phyloP scores from a whole-genome alignment of 192 early-diverging fungal species.

The Rhizoclosmatium sp. region DNA sequence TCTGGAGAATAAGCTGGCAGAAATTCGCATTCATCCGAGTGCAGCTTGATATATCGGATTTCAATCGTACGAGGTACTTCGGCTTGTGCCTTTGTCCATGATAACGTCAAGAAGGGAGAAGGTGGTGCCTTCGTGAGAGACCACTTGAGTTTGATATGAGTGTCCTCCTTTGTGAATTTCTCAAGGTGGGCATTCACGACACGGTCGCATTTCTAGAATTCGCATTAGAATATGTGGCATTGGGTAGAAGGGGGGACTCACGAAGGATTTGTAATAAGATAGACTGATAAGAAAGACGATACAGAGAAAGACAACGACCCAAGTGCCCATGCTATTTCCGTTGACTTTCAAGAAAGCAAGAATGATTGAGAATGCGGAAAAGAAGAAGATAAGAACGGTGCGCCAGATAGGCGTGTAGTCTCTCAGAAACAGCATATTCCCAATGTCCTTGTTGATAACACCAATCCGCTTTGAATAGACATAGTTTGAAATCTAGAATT shows the following conservation, averaged over 20 bases:
- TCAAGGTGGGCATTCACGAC: background rate
- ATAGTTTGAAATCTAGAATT: background rate
- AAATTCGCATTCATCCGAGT: background rate
- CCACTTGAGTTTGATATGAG: background rate
- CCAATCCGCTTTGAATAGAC: background rate
- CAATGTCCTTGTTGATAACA: background rate
- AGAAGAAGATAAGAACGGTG: background rate
- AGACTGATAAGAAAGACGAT: background rate
- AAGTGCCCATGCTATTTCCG: background rate
- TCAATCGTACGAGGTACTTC: background rate
- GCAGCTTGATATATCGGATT: background rate
- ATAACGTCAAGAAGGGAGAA: background rate
- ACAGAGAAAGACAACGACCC: background rate
- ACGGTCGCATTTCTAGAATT: background rate
- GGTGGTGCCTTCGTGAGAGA: background rate
- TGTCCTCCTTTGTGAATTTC: background rate
- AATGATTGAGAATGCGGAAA: background rate
- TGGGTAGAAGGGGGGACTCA: background rate
- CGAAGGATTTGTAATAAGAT: conserved; percentile 3
- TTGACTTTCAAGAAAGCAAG: background rate
- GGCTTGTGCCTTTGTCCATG: background rate
- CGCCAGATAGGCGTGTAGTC: background rate
- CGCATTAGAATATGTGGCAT: background rate
- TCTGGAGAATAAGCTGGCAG: conserved; percentile 4
- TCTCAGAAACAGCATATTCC: background rate